Evolutionary conservation across 2,329 filamentous ascomycete genomes (phyloP).

Genomic region (Aspergillus awamori): DNA sequence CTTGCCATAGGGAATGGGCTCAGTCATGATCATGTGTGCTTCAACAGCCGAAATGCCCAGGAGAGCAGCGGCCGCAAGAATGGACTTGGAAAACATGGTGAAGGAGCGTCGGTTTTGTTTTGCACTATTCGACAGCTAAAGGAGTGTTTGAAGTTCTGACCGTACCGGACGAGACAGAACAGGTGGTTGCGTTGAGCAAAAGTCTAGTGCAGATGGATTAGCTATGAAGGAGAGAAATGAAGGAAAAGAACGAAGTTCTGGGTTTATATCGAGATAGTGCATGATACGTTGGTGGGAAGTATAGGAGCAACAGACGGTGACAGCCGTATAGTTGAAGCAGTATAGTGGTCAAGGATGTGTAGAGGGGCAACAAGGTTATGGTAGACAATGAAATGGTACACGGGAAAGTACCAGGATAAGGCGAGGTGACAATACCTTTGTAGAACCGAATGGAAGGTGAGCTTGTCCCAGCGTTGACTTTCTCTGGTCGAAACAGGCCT

Average conservation of each 20-base stretch:
- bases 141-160: constrained; percentile 27
- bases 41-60: constrained; percentile 60
- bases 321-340: background rate
- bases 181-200: constrained; percentile 9
- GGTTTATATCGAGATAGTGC: background rate
- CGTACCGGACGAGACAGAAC: constrained; percentile 41
- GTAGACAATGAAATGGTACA: background rate
- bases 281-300: background rate
- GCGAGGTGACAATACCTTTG: constrained; percentile 13
- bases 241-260: background rate
- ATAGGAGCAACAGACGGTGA: background rate
- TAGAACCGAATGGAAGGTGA: constrained; percentile 8
- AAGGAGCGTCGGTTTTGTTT: constrained; percentile 10
- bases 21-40: constrained; percentile 76
- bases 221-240: background rate
- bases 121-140: constrained; percentile 26
- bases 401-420: background rate
- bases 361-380: background rate
- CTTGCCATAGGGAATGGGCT: constrained; percentile 65
- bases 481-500: constrained; percentile 8
- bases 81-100: constrained; percentile 37
- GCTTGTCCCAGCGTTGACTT: constrained; percentile 16
- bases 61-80: constrained; percentile 46
- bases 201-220: constrained; percentile 7
- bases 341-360: no score